Evolutionary conservation across 805 yeast genomes (phyloP), one percentile per base, ranked within the genome.

Genomic region (Saturnispora serradocipensis): DNA sequence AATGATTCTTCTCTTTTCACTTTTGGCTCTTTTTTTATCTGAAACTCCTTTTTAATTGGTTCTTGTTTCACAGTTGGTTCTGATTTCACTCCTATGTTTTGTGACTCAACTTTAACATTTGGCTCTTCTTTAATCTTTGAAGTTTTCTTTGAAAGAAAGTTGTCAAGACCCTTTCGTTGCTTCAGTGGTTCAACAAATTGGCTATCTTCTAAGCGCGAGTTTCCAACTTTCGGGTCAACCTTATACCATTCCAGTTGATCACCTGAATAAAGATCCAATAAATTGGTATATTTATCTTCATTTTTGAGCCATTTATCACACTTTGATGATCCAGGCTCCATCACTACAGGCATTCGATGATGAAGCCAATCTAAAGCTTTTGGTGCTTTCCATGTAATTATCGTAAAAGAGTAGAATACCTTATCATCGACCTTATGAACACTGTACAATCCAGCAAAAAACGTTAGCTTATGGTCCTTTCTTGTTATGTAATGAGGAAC

Each of bases 351-450:
- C 80, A 88, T 87, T 25, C 97, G 71, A 1, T 69, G 66, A 63
- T 90, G 97, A 3, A 90, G 65, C 86, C 88, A 83, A 43, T 70
- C 65, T 55, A 89, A 56, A 45, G 76, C 76, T 38, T 73, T 65
- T 0, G 82, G 76, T 0, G 95, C 91, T 0, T 78, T 77, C 0
- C 86, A 84, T 0, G 97, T 90, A 1, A 88, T 72, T 0, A 90
- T 79, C 0, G 95, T 80, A 58, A 76, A 88, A 0, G 84, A 75
- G 40, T 72, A 67, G 27, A 72, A 59, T 4, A 53, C 49, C 16
- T 65, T 68, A 34, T 65, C 65, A n/a, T 61, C 61, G 6, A 52
- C 35, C 2, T 38, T 43, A 5, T 58, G 45, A 30, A 63, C 69
- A 9, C 60, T 54, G 35, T 59, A 80, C 49, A 84, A 58, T 0